Conservation (phyloP, 2,329 filamentous ascomycete genomes). For the Colletotrichum truncatum region DNA sequence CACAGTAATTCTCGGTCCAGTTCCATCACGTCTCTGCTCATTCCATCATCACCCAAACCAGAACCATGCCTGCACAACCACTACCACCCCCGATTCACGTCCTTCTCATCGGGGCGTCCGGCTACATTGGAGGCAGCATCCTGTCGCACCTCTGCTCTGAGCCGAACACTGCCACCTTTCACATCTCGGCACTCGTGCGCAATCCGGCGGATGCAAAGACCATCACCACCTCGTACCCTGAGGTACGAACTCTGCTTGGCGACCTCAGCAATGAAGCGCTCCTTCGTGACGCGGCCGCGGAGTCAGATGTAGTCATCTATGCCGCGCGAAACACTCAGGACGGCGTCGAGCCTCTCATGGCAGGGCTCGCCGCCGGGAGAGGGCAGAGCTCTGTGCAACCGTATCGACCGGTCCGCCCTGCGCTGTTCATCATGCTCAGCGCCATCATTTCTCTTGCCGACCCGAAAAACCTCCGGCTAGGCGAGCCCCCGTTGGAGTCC, state of each 20-base stretch:
- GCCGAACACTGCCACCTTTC: neutral
- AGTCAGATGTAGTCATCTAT: neutral
- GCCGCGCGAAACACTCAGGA: conserved; percentile 6
- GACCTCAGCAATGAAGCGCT: neutral
- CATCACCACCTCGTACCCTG: neutral
- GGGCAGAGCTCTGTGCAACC: neutral
- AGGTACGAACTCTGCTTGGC: neutral
- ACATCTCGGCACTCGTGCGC: neutral
- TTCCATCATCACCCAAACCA: neutral
- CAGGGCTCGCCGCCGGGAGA: neutral
- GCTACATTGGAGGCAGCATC: neutral
- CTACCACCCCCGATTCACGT: neutral
- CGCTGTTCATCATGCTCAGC: conserved; percentile 7
- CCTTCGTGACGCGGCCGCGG: neutral
- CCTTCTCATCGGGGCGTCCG: neutral
- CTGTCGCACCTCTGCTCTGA: neutral
- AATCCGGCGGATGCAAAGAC: neutral
- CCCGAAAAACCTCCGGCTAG: conserved; percentile 5
- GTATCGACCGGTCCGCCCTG: neutral
- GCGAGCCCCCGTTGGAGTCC: neutral
- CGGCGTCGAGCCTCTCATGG: neutral
- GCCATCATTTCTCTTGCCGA: conserved; percentile 14
- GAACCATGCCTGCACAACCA: neutral
- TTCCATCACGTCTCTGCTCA: neutral
- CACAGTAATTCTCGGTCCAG: too few relatives aligned